Conservation (phyloP, 345 rosid species). For the Hirschfeldia incana region DNA sequence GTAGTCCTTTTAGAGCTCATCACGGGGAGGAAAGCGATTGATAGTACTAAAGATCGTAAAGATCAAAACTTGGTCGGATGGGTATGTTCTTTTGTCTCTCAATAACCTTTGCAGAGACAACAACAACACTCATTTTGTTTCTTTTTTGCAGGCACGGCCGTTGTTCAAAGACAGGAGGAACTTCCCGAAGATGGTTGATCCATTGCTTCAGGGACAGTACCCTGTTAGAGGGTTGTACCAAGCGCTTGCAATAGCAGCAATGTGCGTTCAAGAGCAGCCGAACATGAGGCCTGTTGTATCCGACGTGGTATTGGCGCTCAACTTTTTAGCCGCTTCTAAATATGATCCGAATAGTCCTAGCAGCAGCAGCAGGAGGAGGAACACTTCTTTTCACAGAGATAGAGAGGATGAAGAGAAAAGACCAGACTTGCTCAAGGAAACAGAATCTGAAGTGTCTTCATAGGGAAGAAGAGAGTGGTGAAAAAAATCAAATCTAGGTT, state of each 20-base stretch:
- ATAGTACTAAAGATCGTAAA: conserved; percentile 46
- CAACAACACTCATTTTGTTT: background rate
- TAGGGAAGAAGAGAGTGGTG: background rate
- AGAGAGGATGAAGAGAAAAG: conserved; percentile 21
- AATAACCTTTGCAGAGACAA: background rate
- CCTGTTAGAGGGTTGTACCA: conserved; percentile 82
- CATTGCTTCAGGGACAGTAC: conserved; percentile 68
- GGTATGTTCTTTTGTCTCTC: conserved; percentile 51
- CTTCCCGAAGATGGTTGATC: conserved; percentile 75
- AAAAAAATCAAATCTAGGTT: conserved; percentile 6
- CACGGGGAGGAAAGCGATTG: conserved; percentile 86
- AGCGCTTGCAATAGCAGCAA: conserved; percentile 87
- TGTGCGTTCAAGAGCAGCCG: conserved; percentile 96
- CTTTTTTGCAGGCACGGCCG: conserved; percentile 70
- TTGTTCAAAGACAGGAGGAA: conserved; percentile 78
- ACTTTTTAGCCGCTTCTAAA: conserved; percentile 68
- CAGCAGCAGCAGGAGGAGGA: conserved; percentile 41
- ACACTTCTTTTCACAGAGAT: conserved; percentile 6
- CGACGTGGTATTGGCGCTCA: conserved; percentile 81
- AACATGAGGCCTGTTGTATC: conserved; percentile 69
- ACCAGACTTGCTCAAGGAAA: conserved; percentile 28
- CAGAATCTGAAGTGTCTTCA: conserved; percentile 28
- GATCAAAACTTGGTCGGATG: conserved; percentile 84
- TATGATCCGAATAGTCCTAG: conserved; percentile 45
- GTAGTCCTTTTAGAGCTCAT: conserved; percentile 86